Evolutionary conservation across 164 flowering plant species (phyloP), one percentile per base, ranked within the genome.

Genomic region (Vitis cinerea): DNA sequence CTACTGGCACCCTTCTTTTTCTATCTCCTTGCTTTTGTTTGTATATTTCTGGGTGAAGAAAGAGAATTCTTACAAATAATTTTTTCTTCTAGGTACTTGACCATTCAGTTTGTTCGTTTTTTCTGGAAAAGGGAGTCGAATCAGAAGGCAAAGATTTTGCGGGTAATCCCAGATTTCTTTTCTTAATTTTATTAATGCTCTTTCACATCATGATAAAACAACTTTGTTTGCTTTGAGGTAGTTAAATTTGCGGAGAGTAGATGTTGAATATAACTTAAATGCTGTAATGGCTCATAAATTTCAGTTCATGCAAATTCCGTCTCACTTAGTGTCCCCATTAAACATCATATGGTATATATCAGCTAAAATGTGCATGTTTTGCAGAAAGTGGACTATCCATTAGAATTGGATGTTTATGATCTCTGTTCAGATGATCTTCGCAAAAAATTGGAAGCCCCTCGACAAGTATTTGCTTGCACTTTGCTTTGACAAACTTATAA

Each of bases 41-140:
- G 44, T 37, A 37, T 37, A 37, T 37, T 37, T 37, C 44, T 37
- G 44, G 44, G 69, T 63, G 2, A 14, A 11, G 51, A 63, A 50
- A 62, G 53, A 47, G n/a, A 48, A 13, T 60, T 14, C 69, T 50
- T 14, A 49, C 15, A 51, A 44, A 13, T 14, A n/a, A 72, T 30
- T 64, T 71, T 29, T 53, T 63, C 69, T 48, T 69, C 27, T 67
- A 96, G 99, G 85, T 93, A 96, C 82, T 78, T 96, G 84, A 93
- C 98, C 14, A 77, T 96, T 83, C 99, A 96, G 71, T 96, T 96
- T 86, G 98, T 96, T 9, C 92, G 99, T 0, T 96, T 96, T 81
- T 93, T 96, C 84, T 96, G 99, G 99, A 96, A 96, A 78, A 84
- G 98, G 81, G 99, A 91, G 72, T 86, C 97, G 61, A 93, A 90